Evolutionary conservation across 306 rosid genomes (phyloP), one percentile per base, ranked within the genome.

Genomic region (Trifolium subterraneum): DNA sequence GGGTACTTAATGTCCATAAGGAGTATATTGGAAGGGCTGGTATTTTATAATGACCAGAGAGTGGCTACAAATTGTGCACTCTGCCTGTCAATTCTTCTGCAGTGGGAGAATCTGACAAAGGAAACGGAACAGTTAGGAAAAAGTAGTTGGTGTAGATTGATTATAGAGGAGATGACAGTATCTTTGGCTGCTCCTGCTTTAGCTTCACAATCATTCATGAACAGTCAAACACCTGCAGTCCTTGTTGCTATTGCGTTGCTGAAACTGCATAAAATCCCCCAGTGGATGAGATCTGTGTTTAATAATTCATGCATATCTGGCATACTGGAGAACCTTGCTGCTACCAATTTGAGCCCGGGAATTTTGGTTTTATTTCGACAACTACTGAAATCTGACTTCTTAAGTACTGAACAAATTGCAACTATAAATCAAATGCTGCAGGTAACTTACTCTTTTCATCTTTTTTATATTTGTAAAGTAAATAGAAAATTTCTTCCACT

Each of bases 61-160:
- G 96, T 93, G 80, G 97, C 97, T 35, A 68, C 74, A 68, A 91
- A 94, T 73, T 91, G 96, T 65, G 81, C 90, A 68, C 75, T 88
- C 52, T 91, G 96, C 79, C 75, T 91, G 69, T 86, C 94, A 47
- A 79, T 88, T 72, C 70, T 91, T 67, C 56, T 91, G 62, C 89
- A 73, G 56, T 90, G 93, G 90, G 86, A 86, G 82, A 80, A 78
- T 63, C 74, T 65, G 66, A 71, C 60, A 39, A 72, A 75, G 76
- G 86, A 79, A 73, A 68, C 87, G 42, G 70, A 74, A 47, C 58
- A 79, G 72, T 69, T 41, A 44, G 82, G 74, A 76, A 86, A 79
- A 33, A 80, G 82, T 67, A 80, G 79, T 52, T 94, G 97, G 97
- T 81, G 85, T 73, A 86, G 96, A 85, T 72, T 94, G 83, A 88